These are phyloP conservation scores for Exophiala phaeomuriformis DNA, from an alignment of 2,329 filamentous ascomycete species.

Conservation along the genomic window DNA sequence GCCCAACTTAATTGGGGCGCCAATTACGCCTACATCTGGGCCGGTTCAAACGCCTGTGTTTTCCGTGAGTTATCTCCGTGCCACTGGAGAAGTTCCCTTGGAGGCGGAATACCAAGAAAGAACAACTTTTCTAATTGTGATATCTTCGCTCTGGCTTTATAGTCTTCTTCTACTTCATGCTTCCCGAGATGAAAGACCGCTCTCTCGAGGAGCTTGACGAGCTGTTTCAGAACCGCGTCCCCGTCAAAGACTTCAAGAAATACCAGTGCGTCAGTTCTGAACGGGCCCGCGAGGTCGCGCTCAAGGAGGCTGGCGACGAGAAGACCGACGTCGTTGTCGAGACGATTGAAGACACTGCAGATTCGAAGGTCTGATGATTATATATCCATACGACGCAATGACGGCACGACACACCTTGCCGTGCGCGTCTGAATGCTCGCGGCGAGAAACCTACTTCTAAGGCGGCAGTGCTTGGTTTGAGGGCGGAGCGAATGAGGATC, in stretches of 20 bases:
- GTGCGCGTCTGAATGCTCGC: no score
- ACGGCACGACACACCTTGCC: no score
- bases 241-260: slow-evolving; percentile 12
- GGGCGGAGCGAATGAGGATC: no score
- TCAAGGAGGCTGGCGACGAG: background rate
- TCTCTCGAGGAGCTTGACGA: slow-evolving; percentile 28
- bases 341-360: slow-evolving; percentile 8
- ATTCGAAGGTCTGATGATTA: background rate
- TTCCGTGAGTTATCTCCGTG: slow-evolving; percentile 30
- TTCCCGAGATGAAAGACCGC: slow-evolving; percentile 27
- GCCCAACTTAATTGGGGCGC: slow-evolving; percentile 39
- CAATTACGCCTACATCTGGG: slow-evolving; percentile 46
- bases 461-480: no score
- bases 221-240: slow-evolving; percentile 23
- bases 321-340: slow-evolving; percentile 3
- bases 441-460: no score
- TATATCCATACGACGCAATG: no score
- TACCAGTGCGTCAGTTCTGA: slow-evolving; percentile 16
- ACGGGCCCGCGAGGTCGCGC: slow-evolving; percentile 10
- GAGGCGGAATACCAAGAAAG: no score
- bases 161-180: slow-evolving; percentile 17
- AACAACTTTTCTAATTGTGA: background rate
- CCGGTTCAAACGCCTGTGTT: slow-evolving; percentile 35
- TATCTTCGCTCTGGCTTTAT: slow-evolving; percentile 6
- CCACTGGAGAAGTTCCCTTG: background rate